These are phyloP conservation scores for Cladosporium sp. DNA, from an alignment of 2,329 filamentous ascomycete species.

Conservation along the genomic window DNA sequence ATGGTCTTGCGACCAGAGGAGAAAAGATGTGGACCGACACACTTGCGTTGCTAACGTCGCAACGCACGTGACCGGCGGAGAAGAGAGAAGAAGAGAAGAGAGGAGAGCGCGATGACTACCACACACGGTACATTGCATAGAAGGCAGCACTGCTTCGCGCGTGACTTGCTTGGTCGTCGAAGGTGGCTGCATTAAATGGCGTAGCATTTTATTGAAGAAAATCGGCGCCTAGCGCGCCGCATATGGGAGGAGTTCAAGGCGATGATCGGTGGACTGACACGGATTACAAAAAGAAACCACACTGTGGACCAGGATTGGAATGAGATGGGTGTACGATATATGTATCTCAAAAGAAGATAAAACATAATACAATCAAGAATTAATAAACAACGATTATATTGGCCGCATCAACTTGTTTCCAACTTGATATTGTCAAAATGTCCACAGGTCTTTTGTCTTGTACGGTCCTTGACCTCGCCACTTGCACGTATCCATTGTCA, in stretches of 20 bases:
- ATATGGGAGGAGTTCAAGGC: background rate
- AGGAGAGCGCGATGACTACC: no score
- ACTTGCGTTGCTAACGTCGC: no score
- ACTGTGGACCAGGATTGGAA: background rate
- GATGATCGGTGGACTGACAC: background rate
- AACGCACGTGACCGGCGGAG: no score
- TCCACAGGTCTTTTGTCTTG: background rate
- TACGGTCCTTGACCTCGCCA: no score
- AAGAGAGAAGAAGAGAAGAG: no score
- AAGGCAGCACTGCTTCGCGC: background rate
- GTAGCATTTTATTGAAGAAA: constrained; percentile 2
- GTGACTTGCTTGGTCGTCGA: background rate
- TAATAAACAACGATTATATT: background rate
- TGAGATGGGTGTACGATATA: constrained; percentile 3
- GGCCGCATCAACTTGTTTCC: no score
- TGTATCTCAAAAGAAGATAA: background rate
- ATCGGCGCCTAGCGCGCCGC: background rate
- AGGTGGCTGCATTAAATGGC: background rate
- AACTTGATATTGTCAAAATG: background rate
- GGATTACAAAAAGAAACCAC: background rate
- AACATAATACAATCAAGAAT: background rate
- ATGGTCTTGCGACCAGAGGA: no score
- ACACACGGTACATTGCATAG: no score
- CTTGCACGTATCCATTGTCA: no score
- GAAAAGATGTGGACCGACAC: no score